Evolutionary conservation across 495 filamentous ascomycete species (phyloP).

Genomic region (Parmelia sp.): DNA sequence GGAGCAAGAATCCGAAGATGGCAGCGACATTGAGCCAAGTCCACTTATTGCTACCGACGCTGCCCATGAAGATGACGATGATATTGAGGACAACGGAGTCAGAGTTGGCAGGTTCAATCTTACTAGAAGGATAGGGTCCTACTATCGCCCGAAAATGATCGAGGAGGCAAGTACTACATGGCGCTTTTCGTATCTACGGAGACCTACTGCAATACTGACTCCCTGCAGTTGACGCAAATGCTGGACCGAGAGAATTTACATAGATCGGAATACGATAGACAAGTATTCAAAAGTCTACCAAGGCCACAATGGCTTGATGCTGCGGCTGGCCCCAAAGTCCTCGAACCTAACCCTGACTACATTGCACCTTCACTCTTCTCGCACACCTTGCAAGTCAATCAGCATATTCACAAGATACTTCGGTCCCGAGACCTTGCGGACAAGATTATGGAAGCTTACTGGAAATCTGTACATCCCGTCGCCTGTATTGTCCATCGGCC

Average conservation of each 20-base stretch:
- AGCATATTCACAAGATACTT: neutral
- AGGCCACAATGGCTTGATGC: constrained; percentile 11
- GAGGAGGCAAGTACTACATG: constrained; percentile 51
- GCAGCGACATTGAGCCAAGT: constrained; percentile 27
- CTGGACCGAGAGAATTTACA: neutral
- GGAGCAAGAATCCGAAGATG: constrained; percentile 16
- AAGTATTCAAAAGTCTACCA: constrained; percentile 12
- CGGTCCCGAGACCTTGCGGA: neutral
- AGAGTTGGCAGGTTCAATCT: constrained; percentile 64
- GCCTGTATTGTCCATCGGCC: constrained; percentile 58
- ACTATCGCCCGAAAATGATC: constrained; percentile 50
- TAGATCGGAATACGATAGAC: constrained; percentile 3
- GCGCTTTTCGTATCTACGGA: neutral
- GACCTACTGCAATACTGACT: constrained; percentile 8
- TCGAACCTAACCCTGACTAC: constrained; percentile 47
- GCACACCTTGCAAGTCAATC: neutral
- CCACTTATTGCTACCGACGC: constrained; percentile 53
- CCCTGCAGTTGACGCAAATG: constrained; percentile 10
- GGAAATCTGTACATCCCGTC: constrained; percentile 55
- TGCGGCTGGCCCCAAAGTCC: constrained; percentile 20
- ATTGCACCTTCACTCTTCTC: constrained; percentile 49
- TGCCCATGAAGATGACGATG: constrained; percentile 60
- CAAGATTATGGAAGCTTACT: neutral
- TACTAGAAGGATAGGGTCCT: constrained; percentile 61
- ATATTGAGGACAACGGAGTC: constrained; percentile 64